Conservation (phyloP, 257 asterid species). For the Plantago elongata region DNA sequence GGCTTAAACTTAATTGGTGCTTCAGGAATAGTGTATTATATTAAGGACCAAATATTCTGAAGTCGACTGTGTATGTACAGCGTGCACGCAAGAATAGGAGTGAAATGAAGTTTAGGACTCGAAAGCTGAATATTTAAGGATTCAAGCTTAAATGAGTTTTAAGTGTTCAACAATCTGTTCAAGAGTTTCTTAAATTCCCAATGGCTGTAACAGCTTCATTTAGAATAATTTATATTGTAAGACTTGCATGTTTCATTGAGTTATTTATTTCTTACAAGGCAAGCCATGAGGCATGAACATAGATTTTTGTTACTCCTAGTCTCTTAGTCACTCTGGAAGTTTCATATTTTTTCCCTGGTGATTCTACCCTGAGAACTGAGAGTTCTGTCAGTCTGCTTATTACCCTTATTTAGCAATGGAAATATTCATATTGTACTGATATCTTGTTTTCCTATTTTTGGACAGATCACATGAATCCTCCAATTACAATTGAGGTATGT, state of each 20-base stretch:
- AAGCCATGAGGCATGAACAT: background rate
- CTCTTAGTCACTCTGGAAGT: no score
- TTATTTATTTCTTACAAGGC: background rate
- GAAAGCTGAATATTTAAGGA: background rate
- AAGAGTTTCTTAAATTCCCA: background rate
- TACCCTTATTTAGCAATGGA: slow-evolving; percentile 1
- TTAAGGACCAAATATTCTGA: no score
- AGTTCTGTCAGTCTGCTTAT: slow-evolving; percentile 3
- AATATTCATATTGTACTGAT: background rate
- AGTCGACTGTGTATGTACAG: no score
- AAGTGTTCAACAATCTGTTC: background rate
- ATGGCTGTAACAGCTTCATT: background rate
- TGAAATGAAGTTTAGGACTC: background rate
- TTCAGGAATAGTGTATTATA: no score
- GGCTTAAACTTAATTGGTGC: no score
- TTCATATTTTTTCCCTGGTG: background rate
- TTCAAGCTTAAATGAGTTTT: background rate
- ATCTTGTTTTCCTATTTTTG: slow-evolving; percentile 8
- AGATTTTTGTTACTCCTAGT: no score
- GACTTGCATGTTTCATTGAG: background rate
- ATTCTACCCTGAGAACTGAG: slow-evolving; percentile 9
- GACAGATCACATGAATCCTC: slow-evolving; percentile 44
- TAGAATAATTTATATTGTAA: background rate
- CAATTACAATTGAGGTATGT: slow-evolving; percentile 36
- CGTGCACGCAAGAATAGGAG: background rate